phyloP scores from a whole-genome alignment of 805 yeast species.

The Spathaspora hagerdaliae region DNA sequence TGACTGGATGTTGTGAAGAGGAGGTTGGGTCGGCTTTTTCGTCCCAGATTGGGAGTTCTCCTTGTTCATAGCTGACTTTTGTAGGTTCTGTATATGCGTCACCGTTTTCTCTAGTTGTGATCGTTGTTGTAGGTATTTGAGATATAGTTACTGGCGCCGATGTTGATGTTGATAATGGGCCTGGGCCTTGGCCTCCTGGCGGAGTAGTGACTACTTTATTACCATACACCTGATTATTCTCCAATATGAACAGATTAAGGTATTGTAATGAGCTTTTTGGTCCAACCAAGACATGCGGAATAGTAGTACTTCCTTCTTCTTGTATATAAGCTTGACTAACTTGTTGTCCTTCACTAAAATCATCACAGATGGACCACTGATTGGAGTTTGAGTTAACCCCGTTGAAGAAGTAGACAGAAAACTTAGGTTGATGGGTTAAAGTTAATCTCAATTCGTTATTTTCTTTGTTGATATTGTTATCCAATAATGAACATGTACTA shows the following conservation, averaged over 20 bases:
- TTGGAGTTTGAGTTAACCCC: slow-evolving; percentile 50
- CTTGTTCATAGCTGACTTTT: neutral
- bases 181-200: neutral
- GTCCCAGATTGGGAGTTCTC: neutral
- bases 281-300: slow-evolving; percentile 71
- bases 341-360: slow-evolving; percentile 80
- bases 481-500: slow-evolving; percentile 52
- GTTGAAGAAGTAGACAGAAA: slow-evolving; percentile 70
- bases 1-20: neutral
- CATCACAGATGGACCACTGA: slow-evolving; percentile 81
- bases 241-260: slow-evolving; percentile 51
- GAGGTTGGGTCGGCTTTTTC: neutral
- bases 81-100: neutral
- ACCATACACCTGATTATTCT: slow-evolving; percentile 20
- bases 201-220: neutral
- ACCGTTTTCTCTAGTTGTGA: neutral
- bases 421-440: slow-evolving; percentile 63
- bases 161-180: slow-evolving; percentile 1
- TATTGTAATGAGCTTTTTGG: slow-evolving; percentile 45
- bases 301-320: slow-evolving; percentile 46
- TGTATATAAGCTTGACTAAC: slow-evolving; percentile 62
- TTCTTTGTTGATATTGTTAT: slow-evolving; percentile 39
- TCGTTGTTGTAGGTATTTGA: neutral
- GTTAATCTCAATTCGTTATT: slow-evolving; percentile 46
- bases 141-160: slow-evolving; percentile 5